Evolutionary conservation across 805 yeast genomes (phyloP), one percentile per base, ranked within the genome.

Genomic region (Suhomyces prunicola): DNA sequence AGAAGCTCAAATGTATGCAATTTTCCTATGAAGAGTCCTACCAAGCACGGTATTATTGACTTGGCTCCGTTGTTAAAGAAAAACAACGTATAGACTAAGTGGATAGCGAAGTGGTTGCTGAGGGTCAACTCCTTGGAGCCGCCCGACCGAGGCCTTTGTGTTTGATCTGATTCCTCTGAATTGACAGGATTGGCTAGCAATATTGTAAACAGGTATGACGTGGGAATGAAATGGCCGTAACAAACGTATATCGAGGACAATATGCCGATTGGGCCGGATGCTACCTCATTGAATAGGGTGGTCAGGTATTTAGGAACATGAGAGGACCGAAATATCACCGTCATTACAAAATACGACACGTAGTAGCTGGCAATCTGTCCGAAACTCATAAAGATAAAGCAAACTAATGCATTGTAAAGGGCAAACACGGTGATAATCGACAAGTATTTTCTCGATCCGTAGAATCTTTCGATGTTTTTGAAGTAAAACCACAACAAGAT

Each of bases 391-490:
- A 76, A 51, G 1, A 73, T 39, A 10, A 74, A 65, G 5, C 78
- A 64, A 7, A 69, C 59, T 5, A 76, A 54, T 1, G 79, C 65
- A 54, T 84, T 84, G 69, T 84, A 85, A 1, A 77, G 13, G 24
- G 73, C 73, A 36, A 79, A 68, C 41, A 83, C 58, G 1, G 74
- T 51, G 2, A 84, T 61, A 13, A 81, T 60, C 36, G 83, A 76
- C 9, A 81, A 57, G 57, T 82, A 82, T 58, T 81, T 82, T 46
- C 77, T 65, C 10, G 85, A 76, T 1, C 89, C 89, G 60, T 77
- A 77, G 47, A 80, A 66, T 48, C 89, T 64, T 66, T 85, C 90
- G 49, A 85, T 56, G 41, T 74, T 77, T 62, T 85, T 82, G 59
- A 78, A 77, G 48, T 79, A 79, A 53, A 81, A 74, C 74, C 82